phyloP scores from a whole-genome alignment of 225 moss, liverwort and hornwort genomes.

The Bryum argenteum region DNA sequence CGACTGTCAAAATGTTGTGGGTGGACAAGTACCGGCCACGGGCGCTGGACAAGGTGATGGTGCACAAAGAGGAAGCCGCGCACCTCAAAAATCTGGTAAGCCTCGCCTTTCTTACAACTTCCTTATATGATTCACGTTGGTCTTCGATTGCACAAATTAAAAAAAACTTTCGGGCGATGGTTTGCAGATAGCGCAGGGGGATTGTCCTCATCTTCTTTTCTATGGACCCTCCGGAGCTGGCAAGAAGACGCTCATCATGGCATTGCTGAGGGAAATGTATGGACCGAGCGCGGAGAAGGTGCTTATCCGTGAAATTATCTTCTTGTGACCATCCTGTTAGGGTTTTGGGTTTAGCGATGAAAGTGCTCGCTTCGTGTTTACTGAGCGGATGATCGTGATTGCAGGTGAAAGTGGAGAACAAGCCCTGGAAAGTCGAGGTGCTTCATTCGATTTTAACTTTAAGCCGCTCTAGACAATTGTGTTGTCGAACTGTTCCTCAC shows the following conservation, averaged over 20 bases:
- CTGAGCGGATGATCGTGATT: conserved; percentile 6
- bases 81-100: conserved; percentile 72
- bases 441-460: neutral
- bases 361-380: neutral
- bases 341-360: conserved; percentile 33
- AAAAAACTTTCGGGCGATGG: neutral
- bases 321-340: neutral
- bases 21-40: conserved; percentile 89
- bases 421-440: conserved; percentile 99
- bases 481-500: neutral
- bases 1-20: conserved; percentile 64
- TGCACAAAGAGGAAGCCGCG: conserved; percentile 72
- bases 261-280: conserved; percentile 81
- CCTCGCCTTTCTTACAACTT: neutral
- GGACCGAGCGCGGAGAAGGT: conserved; percentile 91
- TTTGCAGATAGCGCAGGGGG: conserved; percentile 73
- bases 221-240: conserved; percentile 86
- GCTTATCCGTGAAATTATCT: neutral
- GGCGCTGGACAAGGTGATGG: conserved; percentile 81
- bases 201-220: conserved; percentile 87
- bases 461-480: neutral
- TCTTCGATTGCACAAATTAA: no score
- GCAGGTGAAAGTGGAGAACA: conserved; percentile 99
- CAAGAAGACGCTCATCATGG: conserved; percentile 90
- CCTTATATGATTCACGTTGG: no score